Percentiles rank a stretch among this genome's conserved stretches.
phyloP scores from a whole-genome alignment of 352 stramenopile genomes.

The Phytopythium sindhum region DNA sequence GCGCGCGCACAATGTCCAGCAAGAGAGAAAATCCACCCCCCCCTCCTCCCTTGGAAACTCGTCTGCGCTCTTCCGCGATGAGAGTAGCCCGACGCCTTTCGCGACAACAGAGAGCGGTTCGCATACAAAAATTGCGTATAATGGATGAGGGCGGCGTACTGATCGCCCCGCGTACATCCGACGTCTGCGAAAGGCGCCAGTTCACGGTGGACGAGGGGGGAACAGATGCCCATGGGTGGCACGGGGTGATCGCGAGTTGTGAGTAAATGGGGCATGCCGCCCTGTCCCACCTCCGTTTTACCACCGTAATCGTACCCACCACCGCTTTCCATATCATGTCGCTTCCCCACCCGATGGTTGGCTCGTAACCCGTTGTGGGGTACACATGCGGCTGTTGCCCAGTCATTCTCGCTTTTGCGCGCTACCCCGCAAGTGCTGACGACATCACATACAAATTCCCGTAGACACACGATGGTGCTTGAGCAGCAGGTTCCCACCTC shows the following conservation, averaged over 20 bases:
- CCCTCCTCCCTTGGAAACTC: background rate
- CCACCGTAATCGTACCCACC: constrained; percentile 4
- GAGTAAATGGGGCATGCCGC: too few species aligned
- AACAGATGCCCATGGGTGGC: too few species aligned
- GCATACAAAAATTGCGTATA: background rate
- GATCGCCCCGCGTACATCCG: background rate
- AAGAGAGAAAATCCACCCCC: background rate
- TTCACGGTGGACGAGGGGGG: too few species aligned
- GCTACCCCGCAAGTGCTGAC: background rate
- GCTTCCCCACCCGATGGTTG: background rate
- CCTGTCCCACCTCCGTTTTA: background rate
- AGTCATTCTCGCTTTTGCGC: constrained; percentile 9
- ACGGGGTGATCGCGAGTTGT: too few species aligned
- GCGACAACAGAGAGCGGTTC: too few species aligned
- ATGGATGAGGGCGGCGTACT: constrained; percentile 4
- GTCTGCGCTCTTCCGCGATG: too few species aligned
- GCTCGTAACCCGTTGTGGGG: background rate
- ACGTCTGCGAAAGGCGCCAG: too few species aligned
- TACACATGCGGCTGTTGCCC: background rate
- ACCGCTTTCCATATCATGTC: background rate
- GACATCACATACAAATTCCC: background rate
- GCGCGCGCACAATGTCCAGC: too few species aligned
- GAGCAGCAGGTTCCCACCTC: background rate
- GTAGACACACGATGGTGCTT: background rate
- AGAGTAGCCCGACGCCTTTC: too few species aligned